Evolutionary conservation across 2,329 filamentous ascomycete genomes (phyloP), one percentile per base, ranked within the genome.

Genomic region (Tolypocladium sp.): DNA sequence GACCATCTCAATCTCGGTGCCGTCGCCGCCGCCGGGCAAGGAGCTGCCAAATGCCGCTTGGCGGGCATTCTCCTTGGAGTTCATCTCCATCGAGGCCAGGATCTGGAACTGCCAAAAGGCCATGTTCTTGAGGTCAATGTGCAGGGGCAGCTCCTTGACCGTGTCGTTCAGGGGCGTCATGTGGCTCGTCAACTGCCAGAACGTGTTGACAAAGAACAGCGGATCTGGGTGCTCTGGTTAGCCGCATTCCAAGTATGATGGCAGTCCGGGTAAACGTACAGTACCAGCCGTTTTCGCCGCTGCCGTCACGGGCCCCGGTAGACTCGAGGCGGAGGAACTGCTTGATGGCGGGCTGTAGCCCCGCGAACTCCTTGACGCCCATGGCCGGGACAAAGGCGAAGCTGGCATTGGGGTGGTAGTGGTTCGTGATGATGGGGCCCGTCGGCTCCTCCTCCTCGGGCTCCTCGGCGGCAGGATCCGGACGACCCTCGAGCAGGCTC

Each of bases 381-480:
- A 87, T 79, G 67, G 92, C 87, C 3, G 92, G 91, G 56, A 99
- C 84, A 67, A 97, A 86, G 7, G 92, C 90, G 62, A 99, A 79
- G 56, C 90, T 95, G 66, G 95, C 88, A 74, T 99, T 99, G 8
- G 94, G 90, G 74, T 99, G 94, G 72, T 97, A 99, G 77, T 92
- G 96, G 58, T 87, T 95, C 53, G 83, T 85, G 63, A 96, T 84
- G 57, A 87, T 78, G n/a, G 90, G 87, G 1, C 87, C 86, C 6
- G 80, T 75, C 59, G 82, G 77, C 63, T 83, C 79, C 22, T 77
- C 76, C 35, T 74, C 73, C n/a, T 79, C 79, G n/a, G 80, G 77
- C 46, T 81, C 78, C 8, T 80, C 78, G 17, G 76, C 74, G 1
- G 70, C 71, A 3, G 63, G 56, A 30, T 68, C 68, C 6, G 70